Conservation (phyloP, 176 grass and related monocot genomes). For the Eremochloa ophiuroides region DNA sequence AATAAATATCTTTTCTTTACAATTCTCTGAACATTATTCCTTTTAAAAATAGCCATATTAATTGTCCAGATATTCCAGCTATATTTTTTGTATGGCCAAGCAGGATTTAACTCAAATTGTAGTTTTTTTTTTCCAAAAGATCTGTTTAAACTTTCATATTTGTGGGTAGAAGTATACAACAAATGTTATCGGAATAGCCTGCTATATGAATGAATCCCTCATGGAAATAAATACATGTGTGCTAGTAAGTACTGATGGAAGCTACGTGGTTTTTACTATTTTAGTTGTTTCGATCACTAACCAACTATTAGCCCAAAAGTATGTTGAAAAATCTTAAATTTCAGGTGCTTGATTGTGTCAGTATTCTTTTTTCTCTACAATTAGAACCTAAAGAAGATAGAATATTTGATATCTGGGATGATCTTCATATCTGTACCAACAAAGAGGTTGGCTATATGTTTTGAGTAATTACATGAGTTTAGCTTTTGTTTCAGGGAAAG, state of each 20-base stretch:
- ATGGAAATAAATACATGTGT: slow-evolving; percentile 8
- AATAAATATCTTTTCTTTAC: not conserved
- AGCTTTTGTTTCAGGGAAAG: slow-evolving; percentile 69
- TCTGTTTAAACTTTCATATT: not conserved
- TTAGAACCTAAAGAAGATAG: slow-evolving; percentile 17
- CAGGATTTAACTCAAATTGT: not conserved
- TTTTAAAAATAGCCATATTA: not conserved
- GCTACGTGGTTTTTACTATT: not conserved
- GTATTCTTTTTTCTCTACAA: not conserved
- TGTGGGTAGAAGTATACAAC: not conserved
- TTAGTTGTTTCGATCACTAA: slow-evolving; percentile 10
- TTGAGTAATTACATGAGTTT: slow-evolving; percentile 9
- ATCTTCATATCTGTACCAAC: slow-evolving; percentile 13
- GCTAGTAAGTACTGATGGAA: not conserved
- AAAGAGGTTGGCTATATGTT: slow-evolving; percentile 5
- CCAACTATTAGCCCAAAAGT: not conserved
- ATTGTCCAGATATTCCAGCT: not conserved
- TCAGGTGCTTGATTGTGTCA: not conserved
- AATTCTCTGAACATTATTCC: not conserved
- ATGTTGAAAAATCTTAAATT: slow-evolving; percentile 1
- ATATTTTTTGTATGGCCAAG: not conserved
- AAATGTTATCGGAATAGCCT: not conserved
- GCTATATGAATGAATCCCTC: not conserved
- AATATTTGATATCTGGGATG: slow-evolving; percentile 6
- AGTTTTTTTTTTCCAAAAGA: not conserved